Percentiles rank a stretch among this genome's conserved stretches.
phyloP scores from a whole-genome alignment of 768 basidiomycete species.

The Phlebiopsis gigantea region DNA sequence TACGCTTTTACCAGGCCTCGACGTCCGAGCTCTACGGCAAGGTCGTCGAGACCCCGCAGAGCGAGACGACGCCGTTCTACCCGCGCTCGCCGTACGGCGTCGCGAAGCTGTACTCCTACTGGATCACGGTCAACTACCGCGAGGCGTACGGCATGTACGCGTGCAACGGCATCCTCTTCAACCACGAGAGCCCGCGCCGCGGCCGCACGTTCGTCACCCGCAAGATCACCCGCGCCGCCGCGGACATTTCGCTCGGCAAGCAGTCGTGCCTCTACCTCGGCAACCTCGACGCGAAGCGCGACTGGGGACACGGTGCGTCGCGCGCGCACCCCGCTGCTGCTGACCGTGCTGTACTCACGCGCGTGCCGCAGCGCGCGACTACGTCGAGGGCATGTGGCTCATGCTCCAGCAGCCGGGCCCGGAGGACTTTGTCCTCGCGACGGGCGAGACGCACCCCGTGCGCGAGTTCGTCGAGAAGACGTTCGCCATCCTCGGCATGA shows the following conservation, averaged over 20 bases:
- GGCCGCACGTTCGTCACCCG: conserved; percentile 95
- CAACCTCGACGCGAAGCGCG: conserved; percentile 90
- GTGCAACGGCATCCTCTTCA: conserved; percentile 96
- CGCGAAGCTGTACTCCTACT: conserved; percentile 90
- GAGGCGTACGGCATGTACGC: conserved; percentile 97
- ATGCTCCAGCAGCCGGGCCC: conserved; percentile 85
- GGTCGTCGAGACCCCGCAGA: conserved; percentile 92
- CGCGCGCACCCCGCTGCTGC: conserved; percentile 38
- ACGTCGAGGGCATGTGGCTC: conserved; percentile 97
- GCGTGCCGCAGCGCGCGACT: conserved; percentile 59
- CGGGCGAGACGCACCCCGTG: conserved; percentile 93
- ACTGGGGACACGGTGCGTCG: conserved; percentile 83
- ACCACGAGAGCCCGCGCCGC: conserved; percentile 93
- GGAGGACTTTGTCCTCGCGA: conserved; percentile 92
- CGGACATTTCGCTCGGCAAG: conserved; percentile 88
- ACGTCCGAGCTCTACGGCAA: conserved; percentile 97
- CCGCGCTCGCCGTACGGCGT: conserved; percentile 96
- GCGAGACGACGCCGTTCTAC: conserved; percentile 96
- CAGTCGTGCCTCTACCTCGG: conserved; percentile 89
- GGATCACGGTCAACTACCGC: conserved; percentile 89
- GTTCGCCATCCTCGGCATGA: conserved; percentile 62
- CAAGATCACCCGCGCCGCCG: conserved; percentile 89
- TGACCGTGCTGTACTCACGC: conserved; percentile 2
- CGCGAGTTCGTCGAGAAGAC: conserved; percentile 90
- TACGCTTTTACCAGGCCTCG: conserved; percentile 96